phyloP scores from a whole-genome alignment of 108 stramenopile species.

The Nitzschia sp. region DNA sequence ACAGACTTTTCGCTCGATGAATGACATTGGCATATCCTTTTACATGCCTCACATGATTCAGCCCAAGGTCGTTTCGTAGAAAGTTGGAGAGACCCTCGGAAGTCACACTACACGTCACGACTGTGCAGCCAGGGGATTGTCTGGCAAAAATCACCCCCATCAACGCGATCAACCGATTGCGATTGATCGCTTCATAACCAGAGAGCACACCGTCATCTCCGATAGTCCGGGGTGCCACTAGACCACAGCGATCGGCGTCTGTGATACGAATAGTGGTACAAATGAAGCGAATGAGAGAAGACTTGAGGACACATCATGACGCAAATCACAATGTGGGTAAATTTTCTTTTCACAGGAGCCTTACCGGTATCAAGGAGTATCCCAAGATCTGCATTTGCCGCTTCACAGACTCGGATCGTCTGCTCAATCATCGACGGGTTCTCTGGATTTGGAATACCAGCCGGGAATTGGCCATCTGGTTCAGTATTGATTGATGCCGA shows the following conservation, averaged over 20 bases:
- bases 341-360: not conserved
- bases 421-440: constrained; percentile 59
- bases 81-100: constrained; percentile 68
- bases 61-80: constrained; percentile 49
- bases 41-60: constrained; percentile 71
- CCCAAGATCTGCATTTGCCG: constrained; percentile 70
- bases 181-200: constrained; percentile 68
- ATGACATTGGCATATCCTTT: constrained; percentile 89
- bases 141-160: constrained; percentile 60
- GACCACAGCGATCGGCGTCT: constrained; percentile 86
- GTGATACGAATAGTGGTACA: not conserved
- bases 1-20: constrained; percentile 65
- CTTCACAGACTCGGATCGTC: constrained; percentile 58
- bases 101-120: constrained; percentile 85
- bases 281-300: too few relatives aligned
- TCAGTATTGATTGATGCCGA: constrained; percentile 48
- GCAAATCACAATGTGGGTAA: too few relatives aligned
- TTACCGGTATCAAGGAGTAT: constrained; percentile 76
- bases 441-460: constrained; percentile 87
- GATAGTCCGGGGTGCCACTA: constrained; percentile 54
- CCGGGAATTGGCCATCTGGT: constrained; percentile 65
- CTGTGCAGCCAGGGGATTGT: constrained; percentile 60
- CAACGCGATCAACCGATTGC: constrained; percentile 84
- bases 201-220: constrained; percentile 10
- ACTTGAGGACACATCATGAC: too few relatives aligned